Evolutionary conservation across 345 rosid species (phyloP), one percentile per base, ranked within the genome.

Genomic region (Euphorbia lathyris): DNA sequence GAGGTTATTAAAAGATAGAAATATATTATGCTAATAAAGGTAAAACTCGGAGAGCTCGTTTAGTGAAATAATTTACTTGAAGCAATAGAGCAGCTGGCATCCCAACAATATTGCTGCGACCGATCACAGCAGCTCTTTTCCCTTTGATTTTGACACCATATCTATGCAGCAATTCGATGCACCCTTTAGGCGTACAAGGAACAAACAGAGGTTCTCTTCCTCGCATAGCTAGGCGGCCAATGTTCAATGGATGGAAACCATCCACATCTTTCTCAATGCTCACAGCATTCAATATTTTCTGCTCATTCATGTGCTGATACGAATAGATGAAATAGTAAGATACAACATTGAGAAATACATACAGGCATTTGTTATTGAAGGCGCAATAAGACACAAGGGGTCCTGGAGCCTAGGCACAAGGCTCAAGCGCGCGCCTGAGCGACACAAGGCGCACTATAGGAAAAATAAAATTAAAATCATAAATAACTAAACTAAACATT

Each of bases 101-200:
- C 63, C 97, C 98, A 26, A 93, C 98, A 56, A 93, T 91, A 80
- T 93, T 93, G 82, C 97, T 93, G 71, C 97, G 83, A 53, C 98
- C 97, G 48, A 89, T 84, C 62, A 93, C 92, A 48, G 86, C 97
- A 3, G 97, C 97, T 61, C 81, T 84, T 80, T 91, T 88, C 27
- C 97, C 98, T 82, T 91, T 89, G 74, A 93, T 86, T 26, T 73
- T 79, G 65, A 93, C 63, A 53, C 84, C 86, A 78, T 84, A 86
- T 67, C 98, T 84, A 70, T 77, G 91, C 80, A 93, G 73, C 69
- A 91, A 73, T 79, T 93, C 96, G 16, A 89, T 84, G 85, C 98
- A 93, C 72, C 92, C 98, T 83, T 91, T 91, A 5, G 98, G 98
- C 0, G 98, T 90, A 68, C 98, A 93, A 0, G 97, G 96, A 65